Conservation (phyloP, 805 yeast genomes). For the Barnettozyma sucrosica region DNA sequence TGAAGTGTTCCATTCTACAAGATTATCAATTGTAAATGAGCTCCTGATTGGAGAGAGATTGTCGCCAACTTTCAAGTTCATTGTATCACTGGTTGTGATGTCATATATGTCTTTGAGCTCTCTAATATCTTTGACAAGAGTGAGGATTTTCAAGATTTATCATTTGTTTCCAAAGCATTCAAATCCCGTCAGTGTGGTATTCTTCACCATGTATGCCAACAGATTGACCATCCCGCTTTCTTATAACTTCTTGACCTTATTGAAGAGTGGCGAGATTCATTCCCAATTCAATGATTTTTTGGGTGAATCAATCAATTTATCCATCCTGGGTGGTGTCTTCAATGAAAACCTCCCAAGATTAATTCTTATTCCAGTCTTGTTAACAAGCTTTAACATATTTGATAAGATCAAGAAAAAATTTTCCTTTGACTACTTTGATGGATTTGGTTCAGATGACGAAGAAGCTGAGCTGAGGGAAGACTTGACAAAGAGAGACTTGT, state of each 20-base stretch:
- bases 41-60: conserved; percentile 32
- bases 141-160: conserved; percentile 69
- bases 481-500: conserved; percentile 11
- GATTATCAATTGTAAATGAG: conserved; percentile 52
- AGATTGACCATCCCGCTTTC: conserved; percentile 78
- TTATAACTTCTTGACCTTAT: conserved; percentile 68
- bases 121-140: conserved; percentile 56
- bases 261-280: conserved; percentile 38
- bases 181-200: conserved; percentile 68
- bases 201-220: conserved; percentile 75
- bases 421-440: conserved; percentile 26
- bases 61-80: conserved; percentile 28
- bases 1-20: conserved; percentile 68
- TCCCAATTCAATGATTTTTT: conserved; percentile 65
- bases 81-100: conserved; percentile 38
- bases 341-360: conserved; percentile 75
- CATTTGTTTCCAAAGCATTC: conserved; percentile 67
- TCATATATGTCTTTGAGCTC: conserved; percentile 68
- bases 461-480: conserved; percentile 18
- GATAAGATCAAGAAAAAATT: conserved; percentile 43
- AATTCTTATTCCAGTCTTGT: conserved; percentile 59
- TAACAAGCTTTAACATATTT: conserved; percentile 62
- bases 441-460: conserved; percentile 35
- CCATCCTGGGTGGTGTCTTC: conserved; percentile 66
- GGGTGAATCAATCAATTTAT: conserved; percentile 69